Evolutionary conservation across 2,329 filamentous ascomycete species (phyloP).

Genomic region (Monilinia vaccinii-corymbosi): DNA sequence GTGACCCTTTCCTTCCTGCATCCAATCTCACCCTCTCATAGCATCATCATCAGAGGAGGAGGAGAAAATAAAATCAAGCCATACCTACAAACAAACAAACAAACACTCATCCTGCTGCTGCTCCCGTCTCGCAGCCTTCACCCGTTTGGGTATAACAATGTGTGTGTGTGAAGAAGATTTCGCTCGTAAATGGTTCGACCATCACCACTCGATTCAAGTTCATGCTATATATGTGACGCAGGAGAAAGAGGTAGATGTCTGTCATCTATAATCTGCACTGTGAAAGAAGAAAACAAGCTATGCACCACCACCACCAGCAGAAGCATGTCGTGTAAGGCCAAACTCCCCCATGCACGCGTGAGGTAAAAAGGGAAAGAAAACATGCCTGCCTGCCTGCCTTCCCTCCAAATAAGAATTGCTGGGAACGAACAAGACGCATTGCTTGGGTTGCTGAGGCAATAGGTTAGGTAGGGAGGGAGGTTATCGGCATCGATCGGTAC

Average conservation of each 20-base stretch:
- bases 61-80: too few species aligned
- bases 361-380: neutral
- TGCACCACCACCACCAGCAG: neutral
- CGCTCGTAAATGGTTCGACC: constrained; percentile 1
- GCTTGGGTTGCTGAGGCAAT: too few species aligned
- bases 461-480: too few species aligned
- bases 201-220: neutral
- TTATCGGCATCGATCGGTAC: too few species aligned
- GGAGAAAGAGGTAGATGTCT: neutral
- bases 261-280: neutral
- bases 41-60: constrained; percentile 1
- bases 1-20: neutral
- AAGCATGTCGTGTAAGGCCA: neutral
- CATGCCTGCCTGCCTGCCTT: too few species aligned
- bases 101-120: too few species aligned
- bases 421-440: too few species aligned
- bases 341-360: neutral
- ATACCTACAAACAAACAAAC: constrained; percentile 1
- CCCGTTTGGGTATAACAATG: neutral
- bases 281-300: neutral
- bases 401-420: neutral
- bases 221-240: too few species aligned
- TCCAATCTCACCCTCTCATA: constrained; percentile 1
- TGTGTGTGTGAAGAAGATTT: neutral
- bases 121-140: neutral